Percentiles rank a stretch among this genome's conserved stretches.
These are phyloP conservation scores for Notholithocarpus densiflorus DNA, from an alignment of 306 rosid species.

Conservation along the genomic window DNA sequence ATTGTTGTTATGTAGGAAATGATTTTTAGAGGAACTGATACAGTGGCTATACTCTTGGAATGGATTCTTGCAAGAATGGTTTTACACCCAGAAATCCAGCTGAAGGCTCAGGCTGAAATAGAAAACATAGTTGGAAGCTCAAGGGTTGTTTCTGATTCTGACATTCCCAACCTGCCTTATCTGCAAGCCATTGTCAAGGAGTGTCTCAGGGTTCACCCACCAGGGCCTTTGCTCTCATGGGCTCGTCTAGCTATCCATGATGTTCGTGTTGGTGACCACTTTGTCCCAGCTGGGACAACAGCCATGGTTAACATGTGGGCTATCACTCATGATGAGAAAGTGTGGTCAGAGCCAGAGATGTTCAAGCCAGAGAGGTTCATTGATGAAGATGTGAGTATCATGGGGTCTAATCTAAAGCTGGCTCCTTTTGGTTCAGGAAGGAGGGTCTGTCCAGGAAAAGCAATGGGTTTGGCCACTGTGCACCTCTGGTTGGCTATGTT, in stretches of 20 bases:
- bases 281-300: constrained; percentile 39
- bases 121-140: constrained; percentile 11
- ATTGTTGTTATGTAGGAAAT: constrained; percentile 28
- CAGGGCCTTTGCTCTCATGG: constrained; percentile 51
- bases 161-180: constrained; percentile 33
- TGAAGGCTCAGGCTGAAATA: constrained; percentile 32
- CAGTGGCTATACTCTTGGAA: constrained; percentile 38
- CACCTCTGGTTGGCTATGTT: constrained; percentile 39
- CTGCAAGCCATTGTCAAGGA: constrained; percentile 45
- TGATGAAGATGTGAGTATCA: constrained; percentile 12
- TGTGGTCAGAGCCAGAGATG: constrained; percentile 33
- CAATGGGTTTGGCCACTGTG: constrained; percentile 36
- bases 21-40: constrained; percentile 51
- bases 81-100: constrained; percentile 37
- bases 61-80: constrained; percentile 45
- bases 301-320: constrained; percentile 62
- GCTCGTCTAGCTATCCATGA: constrained; percentile 39
- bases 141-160: constrained; percentile 22
- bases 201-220: constrained; percentile 43
- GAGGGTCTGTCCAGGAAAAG: constrained; percentile 47
- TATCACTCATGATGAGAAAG: constrained; percentile 32
- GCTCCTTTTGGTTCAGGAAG: constrained; percentile 52
- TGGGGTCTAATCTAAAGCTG: constrained; percentile 37
- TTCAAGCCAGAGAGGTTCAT: constrained; percentile 41
- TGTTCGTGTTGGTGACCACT: constrained; percentile 17